Evolutionary conservation across 768 basidiomycete species (phyloP), one percentile per base, ranked within the genome.

Genomic region (Sistotremastrum niveocremeum): DNA sequence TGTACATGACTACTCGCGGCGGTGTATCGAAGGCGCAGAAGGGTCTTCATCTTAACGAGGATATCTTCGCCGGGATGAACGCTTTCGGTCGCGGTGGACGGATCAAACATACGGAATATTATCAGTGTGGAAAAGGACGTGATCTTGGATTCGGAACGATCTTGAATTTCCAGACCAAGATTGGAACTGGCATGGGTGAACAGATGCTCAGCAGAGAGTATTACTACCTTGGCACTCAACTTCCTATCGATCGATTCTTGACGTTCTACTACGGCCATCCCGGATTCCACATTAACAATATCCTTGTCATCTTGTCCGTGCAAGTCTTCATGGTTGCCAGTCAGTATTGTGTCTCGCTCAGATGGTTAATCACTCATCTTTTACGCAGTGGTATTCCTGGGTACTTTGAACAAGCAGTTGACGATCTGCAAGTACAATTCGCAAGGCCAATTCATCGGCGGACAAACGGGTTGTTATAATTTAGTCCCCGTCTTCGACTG

Each of bases 111-210:
- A 93, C 91, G 34, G 95, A 99, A 66, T 99, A 99, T 65, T 99
- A 91, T 62, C 94, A 97, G 66, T 98, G 94, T 58, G 93, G 94
- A 42, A 97, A 98, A 65, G 95, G 95, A 46, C 83, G 95, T 63
- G 95, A 98, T 70, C 78, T 99, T 50, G 95, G 95, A 29, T 98
- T 99, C 63, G 94, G 94, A 33, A 99, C 95, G 20, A 98, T 98
- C 58, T 68, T 99, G 56, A 99, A 99, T 65, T 99, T 99, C 84
- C 85, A 90, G 73, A 99, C 95, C 47, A 99, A 99, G 77, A 93
- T 99, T 56, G 94, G 95, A 8, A 98, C 93, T n/a, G 95, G 95
- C 63, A 99, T 99, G 95, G 95, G 95, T 35, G 95, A 99, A 62
- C 95, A 99, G 65, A 89, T 98, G 88, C 75, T 99, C 57, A 95